These are phyloP conservation scores for Rhododendron mucronatum DNA, from an alignment of 148 eudicot species.

Conservation along the genomic window DNA sequence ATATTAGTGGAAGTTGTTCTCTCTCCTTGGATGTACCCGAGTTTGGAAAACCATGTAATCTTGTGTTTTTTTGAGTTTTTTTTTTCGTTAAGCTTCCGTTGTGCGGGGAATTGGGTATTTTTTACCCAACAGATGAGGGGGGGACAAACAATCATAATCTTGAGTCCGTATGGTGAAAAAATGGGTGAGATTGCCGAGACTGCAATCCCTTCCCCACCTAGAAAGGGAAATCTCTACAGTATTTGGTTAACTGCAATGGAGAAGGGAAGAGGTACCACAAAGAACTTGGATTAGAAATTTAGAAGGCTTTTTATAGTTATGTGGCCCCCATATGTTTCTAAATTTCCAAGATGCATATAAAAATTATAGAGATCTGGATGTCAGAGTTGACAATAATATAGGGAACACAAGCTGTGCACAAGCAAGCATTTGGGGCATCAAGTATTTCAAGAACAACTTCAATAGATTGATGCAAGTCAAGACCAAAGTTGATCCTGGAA, in stretches of 20 bases:
- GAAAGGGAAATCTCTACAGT: not conserved
- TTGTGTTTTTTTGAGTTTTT: no score
- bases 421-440: not conserved
- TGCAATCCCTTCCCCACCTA: constrained; percentile 1
- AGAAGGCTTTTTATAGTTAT: no score
- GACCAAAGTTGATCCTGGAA: not conserved
- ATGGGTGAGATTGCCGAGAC: not conserved
- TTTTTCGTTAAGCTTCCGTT: no score
- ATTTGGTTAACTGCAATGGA: not conserved
- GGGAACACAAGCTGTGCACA: not conserved
- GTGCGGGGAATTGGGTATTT: no score
- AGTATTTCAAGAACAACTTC: not conserved
- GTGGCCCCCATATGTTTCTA: no score
- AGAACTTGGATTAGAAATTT: no score
- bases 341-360: not conserved
- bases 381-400: not conserved
- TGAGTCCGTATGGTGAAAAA: not conserved
- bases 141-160: not conserved
- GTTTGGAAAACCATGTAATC: no score
- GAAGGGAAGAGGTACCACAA: not conserved
- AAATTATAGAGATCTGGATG: not conserved
- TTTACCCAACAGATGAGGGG: not conserved
- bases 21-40: no score
- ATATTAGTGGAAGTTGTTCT: no score
- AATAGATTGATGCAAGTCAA: not conserved